A percentile compares a stretch with the other conserved stretches of the same genome.
phyloP scores from a whole-genome alignment of 1,284 basidiomycete species.

The Pyrrhoderma noxium region DNA sequence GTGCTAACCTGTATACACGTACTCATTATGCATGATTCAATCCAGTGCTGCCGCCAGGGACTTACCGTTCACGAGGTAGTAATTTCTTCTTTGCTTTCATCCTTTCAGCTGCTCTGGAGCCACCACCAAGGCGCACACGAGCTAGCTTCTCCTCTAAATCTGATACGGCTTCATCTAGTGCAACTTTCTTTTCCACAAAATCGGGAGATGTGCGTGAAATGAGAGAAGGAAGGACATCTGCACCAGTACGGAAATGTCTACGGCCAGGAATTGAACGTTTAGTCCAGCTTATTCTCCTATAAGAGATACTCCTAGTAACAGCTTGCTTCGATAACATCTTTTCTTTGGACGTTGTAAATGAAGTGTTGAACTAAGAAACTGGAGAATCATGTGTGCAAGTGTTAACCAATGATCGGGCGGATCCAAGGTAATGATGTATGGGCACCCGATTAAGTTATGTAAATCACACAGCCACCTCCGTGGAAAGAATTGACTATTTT shows the following conservation, averaged over 20 bases:
- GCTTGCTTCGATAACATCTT: not conserved
- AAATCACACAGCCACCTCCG: not conserved
- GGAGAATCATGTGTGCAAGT: too few relatives aligned
- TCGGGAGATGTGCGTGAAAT: conserved; percentile 64
- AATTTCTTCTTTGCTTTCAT: conserved; percentile 79
- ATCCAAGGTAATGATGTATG: too few relatives aligned
- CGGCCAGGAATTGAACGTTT: not conserved
- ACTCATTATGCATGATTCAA: not conserved
- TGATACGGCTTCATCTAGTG: conserved; percentile 61
- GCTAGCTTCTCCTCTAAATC: conserved; percentile 56
- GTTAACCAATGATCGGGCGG: too few relatives aligned
- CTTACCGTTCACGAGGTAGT: conserved; percentile 79
- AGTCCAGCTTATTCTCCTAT: not conserved
- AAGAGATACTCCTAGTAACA: not conserved
- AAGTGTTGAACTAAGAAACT: too few relatives aligned
- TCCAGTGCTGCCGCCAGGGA: conserved; percentile 13
- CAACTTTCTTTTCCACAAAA: conserved; percentile 54
- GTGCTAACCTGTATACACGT: conserved; percentile 38
- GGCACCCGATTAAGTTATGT: too few relatives aligned
- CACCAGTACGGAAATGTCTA: conserved; percentile 18
- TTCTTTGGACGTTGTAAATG: not conserved
- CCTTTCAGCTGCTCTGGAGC: conserved; percentile 64
- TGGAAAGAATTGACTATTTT: not conserved
- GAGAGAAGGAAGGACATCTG: conserved; percentile 63
- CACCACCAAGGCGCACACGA: conserved; percentile 53